Conservation (phyloP, 495 filamentous ascomycete species). For the Penicillium desertorum region DNA sequence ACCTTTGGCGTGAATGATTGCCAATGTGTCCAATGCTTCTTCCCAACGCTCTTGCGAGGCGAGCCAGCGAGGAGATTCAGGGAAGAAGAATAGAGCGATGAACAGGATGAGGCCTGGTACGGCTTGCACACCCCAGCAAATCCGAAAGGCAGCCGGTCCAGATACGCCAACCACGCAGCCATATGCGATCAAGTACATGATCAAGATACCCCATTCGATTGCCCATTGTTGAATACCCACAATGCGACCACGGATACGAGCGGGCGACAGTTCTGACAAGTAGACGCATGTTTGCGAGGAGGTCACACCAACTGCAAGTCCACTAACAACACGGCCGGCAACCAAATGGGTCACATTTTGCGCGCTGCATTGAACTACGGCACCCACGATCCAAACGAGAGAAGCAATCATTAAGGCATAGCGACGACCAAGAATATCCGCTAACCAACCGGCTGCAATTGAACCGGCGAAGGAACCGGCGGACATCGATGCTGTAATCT, state of each 20-base stretch:
- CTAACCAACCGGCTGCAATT: conserved; percentile 61
- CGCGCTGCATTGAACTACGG: conserved; percentile 62
- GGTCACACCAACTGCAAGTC: conserved; percentile 71
- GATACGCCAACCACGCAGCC: conserved; percentile 57
- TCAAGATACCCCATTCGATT: conserved; percentile 68
- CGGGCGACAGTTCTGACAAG: conserved; percentile 69
- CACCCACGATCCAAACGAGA: conserved; percentile 69
- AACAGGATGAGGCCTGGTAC: conserved; percentile 65
- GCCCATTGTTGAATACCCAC: conserved; percentile 75
- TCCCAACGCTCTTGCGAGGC: conserved; percentile 66
- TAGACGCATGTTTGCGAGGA: conserved; percentile 83
- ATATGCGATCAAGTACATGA: conserved; percentile 62
- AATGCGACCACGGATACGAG: conserved; percentile 64
- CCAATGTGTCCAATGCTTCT: conserved; percentile 66
- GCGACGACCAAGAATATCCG: conserved; percentile 64
- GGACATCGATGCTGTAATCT: conserved; percentile 58
- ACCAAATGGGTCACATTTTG: conserved; percentile 63
- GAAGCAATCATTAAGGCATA: conserved; percentile 65
- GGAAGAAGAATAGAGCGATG: conserved; percentile 66
- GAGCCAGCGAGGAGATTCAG: conserved; percentile 71
- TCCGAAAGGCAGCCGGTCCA: conserved; percentile 61
- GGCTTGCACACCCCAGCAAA: conserved; percentile 72
- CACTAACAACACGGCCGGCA: conserved; percentile 69
- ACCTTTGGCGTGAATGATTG: conserved; percentile 66
- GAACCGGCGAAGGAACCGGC: conserved; percentile 67